Evolutionary conservation across 352 stramenopile genomes (phyloP).

Genomic region (Phytophthora sp.): DNA sequence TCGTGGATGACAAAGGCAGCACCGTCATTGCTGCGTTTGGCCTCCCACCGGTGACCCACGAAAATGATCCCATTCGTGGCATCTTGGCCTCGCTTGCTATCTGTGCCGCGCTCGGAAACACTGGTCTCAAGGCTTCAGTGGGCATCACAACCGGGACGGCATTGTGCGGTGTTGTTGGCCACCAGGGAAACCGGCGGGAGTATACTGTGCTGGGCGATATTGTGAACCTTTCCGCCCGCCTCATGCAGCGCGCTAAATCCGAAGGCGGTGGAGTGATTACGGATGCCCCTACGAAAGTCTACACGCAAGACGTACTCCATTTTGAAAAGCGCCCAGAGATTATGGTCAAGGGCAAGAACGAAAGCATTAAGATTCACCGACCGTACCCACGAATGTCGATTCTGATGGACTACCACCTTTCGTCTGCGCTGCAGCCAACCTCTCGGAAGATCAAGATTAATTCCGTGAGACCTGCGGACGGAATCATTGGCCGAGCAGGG

Average conservation of each 20-base stretch:
- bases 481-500: slow-evolving; percentile 28
- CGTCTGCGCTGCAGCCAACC: slow-evolving; percentile 31
- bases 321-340: slow-evolving; percentile 90
- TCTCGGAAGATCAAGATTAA: slow-evolving; percentile 18
- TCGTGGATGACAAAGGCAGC: slow-evolving; percentile 95
- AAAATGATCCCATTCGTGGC: slow-evolving; percentile 90
- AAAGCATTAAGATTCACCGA: slow-evolving; percentile 89
- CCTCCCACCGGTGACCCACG: slow-evolving; percentile 91
- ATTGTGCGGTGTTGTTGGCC: slow-evolving; percentile 92
- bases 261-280: slow-evolving; percentile 89
- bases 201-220: slow-evolving; percentile 95
- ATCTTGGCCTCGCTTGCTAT: slow-evolving; percentile 91
- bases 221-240: slow-evolving; percentile 92
- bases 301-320: slow-evolving; percentile 86
- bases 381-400: slow-evolving; percentile 90
- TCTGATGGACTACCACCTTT: slow-evolving; percentile 74
- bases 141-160: slow-evolving; percentile 93
- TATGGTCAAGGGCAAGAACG: slow-evolving; percentile 93
- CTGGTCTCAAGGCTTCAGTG: slow-evolving; percentile 84
- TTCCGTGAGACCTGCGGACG: slow-evolving; percentile 20
- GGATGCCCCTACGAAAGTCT: slow-evolving; percentile 85
- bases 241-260: slow-evolving; percentile 92
- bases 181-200: slow-evolving; percentile 90
- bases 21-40: slow-evolving; percentile 95
- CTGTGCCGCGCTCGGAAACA: slow-evolving; percentile 68